phyloP scores from a whole-genome alignment of 495 filamentous ascomycete genomes.

The Saxophila tyrrhenica region DNA sequence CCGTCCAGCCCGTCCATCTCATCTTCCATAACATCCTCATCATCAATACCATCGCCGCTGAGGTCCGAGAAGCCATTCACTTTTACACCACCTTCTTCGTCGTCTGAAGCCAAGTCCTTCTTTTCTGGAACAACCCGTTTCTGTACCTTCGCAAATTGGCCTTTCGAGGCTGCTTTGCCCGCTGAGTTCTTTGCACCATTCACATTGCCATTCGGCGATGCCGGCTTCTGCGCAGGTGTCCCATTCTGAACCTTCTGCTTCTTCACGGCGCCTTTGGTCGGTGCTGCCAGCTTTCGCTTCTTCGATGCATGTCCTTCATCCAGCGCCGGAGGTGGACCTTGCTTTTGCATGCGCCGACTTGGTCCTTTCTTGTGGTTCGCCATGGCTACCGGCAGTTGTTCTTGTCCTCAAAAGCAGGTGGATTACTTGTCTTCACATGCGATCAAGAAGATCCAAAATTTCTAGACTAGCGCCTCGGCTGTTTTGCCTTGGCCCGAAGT shows the following conservation, averaged over 20 bases:
- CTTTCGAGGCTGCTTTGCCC: slow-evolving; percentile 29
- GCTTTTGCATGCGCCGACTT: slow-evolving; percentile 88
- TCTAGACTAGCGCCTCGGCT: too few relatives aligned
- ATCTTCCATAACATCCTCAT: slow-evolving; percentile 31
- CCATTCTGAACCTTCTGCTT: slow-evolving; percentile 51
- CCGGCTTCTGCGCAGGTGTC: slow-evolving; percentile 24
- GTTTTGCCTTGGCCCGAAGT: too few relatives aligned
- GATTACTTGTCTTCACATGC: too few relatives aligned
- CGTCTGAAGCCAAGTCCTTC: not conserved
- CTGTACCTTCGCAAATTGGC: slow-evolving; percentile 12
- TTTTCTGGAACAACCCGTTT: not conserved
- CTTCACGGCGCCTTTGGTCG: slow-evolving; percentile 41
- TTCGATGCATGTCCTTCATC: slow-evolving; percentile 67
- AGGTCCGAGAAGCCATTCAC: slow-evolving; percentile 31
- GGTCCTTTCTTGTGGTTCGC: slow-evolving; percentile 15
- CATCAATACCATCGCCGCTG: slow-evolving; percentile 18
- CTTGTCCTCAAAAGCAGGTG: too few relatives aligned
- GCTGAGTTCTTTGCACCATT: slow-evolving; percentile 24
- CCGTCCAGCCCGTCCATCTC: slow-evolving; percentile 32
- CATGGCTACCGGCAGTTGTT: too few relatives aligned
- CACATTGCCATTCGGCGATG: slow-evolving; percentile 28
- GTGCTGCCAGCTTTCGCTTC: slow-evolving; percentile 58
- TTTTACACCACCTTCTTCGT: slow-evolving; percentile 12
- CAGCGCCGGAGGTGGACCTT: slow-evolving; percentile 72
- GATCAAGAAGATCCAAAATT: too few relatives aligned